A percentile compares a stretch with the other conserved stretches of the same genome.
These are phyloP conservation scores for Elaeis guineensis DNA, from an alignment of 176 grass and related monocot species.

Conservation along the genomic window DNA sequence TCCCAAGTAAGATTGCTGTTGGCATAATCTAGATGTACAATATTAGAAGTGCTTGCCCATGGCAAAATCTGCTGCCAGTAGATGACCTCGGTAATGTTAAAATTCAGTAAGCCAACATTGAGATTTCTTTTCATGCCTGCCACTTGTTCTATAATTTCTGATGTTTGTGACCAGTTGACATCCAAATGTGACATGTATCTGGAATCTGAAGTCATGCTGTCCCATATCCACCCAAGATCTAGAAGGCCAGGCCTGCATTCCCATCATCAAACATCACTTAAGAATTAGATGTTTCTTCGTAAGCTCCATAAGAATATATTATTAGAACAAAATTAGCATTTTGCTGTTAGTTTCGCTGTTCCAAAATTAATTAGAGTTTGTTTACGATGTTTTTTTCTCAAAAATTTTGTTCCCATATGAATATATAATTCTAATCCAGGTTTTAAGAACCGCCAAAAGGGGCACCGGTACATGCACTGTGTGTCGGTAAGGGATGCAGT, in stretches of 20 bases:
- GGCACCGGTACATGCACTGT: too few species aligned
- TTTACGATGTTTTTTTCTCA: too few species aligned
- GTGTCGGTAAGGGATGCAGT: too few species aligned
- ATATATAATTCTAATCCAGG: too few species aligned
- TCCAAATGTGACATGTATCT: not conserved
- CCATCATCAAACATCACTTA: not conserved
- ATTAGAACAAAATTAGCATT: too few species aligned
- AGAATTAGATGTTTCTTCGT: not conserved
- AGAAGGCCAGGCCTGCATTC: not conserved
- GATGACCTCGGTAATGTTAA: slow-evolving; percentile 1
- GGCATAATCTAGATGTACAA: not conserved
- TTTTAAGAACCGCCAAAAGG: too few species aligned
- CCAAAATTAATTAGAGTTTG: too few species aligned
- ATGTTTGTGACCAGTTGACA: not conserved
- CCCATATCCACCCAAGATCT: slow-evolving; percentile 1
- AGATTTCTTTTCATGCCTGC: not conserved
- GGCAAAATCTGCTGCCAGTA: not conserved
- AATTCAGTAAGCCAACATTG: slow-evolving; percentile 7
- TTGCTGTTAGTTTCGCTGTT: too few species aligned
- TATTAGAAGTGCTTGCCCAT: not conserved
- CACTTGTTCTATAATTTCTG: not conserved
- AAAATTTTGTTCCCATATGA: too few species aligned
- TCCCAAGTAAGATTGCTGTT: slow-evolving; percentile 3
- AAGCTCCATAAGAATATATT: not conserved
- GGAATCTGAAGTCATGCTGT: not conserved